Base-by-base conservation (phyloP, 495 filamentous ascomycete species). In the Clavariopsis aquatica region DNA sequence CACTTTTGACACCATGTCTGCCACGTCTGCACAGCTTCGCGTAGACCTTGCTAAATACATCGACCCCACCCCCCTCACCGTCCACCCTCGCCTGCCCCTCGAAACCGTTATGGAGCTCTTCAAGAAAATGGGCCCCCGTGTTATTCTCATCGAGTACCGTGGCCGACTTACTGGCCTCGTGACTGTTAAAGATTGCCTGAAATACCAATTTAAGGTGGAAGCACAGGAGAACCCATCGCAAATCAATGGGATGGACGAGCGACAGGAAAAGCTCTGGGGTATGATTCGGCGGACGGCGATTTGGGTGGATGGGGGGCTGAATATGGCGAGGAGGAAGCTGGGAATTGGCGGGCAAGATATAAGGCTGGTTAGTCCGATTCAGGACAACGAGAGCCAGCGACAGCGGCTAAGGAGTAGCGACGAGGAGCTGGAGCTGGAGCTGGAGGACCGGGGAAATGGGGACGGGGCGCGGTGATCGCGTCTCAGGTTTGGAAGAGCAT, bases 101-200 rank as follows among this genome's bases (percentile, higher is more conserved):
- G 94, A 98, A 76, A 98, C 94, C 0, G 94, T 96, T 47, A 97
- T 98, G 92, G 94, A 98, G 74, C 85, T 98, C 47, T 98, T 98
- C 81, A 93, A 94, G 73, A 98, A 98, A 80, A 93, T 98, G 76
- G 94, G 95, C 0, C 94, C 94, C 1, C 86, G 95, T 1, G 92
- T 96, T 13, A 91, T 98, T 55, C 81, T 98, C 17, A 90, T 98
- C 46, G 95, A 98, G 73, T 88, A 96, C 71, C 87, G 88, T 49
- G 94, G 94, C 23, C 82, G 84, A 34, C 81, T 98, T 2, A 82
- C 81, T 0, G 94, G 94, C 1, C 80, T 98, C 5, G 91, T 98
- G 12, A 98, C 94, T 0, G 90, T 97, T 63, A 98, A 98, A 76
- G 94, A 98, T 76, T 97, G 95, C 64, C 77, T 98, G 59, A 96